A percentile compares a stretch with the other conserved stretches of the same genome.
phyloP scores from a whole-genome alignment of 202 grass and related monocot species.

The Zizania palustris region DNA sequence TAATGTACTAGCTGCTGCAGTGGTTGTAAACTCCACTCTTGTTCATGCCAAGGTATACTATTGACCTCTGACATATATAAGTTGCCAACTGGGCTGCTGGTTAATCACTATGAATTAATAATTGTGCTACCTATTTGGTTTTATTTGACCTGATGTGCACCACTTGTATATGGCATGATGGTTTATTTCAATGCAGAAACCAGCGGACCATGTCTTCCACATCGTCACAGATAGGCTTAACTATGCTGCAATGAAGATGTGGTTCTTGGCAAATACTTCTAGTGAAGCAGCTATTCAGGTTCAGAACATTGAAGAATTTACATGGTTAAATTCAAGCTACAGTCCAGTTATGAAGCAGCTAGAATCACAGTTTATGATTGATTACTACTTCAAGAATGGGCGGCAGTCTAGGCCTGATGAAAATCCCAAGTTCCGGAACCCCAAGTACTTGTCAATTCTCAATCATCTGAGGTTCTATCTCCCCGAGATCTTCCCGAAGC shows the following conservation, averaged over 20 bases:
- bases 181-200: conserved; percentile 59
- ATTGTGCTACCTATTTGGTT: neutral
- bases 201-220: conserved; percentile 80
- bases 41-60: conserved; percentile 69
- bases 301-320: conserved; percentile 80
- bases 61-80: neutral
- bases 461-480: conserved; percentile 94
- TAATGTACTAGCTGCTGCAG: conserved; percentile 80
- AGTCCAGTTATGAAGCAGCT: conserved; percentile 86
- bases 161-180: neutral
- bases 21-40: conserved; percentile 85
- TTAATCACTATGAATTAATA: conserved; percentile 21
- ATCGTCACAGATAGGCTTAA: conserved; percentile 79
- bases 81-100: too few relatives aligned
- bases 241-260: conserved; percentile 89
- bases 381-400: conserved; percentile 76
- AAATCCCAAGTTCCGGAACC: conserved; percentile 78
- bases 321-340: conserved; percentile 84
- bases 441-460: conserved; percentile 84
- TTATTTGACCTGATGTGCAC: conserved; percentile 3
- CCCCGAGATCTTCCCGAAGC: conserved; percentile 83
- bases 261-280: conserved; percentile 81
- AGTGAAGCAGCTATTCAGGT: conserved; percentile 67
- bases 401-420: conserved; percentile 44
- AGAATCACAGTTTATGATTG: conserved; percentile 62